phyloP scores from a whole-genome alignment of 2,329 filamentous ascomycete species.

The Clarireedia sp. region DNA sequence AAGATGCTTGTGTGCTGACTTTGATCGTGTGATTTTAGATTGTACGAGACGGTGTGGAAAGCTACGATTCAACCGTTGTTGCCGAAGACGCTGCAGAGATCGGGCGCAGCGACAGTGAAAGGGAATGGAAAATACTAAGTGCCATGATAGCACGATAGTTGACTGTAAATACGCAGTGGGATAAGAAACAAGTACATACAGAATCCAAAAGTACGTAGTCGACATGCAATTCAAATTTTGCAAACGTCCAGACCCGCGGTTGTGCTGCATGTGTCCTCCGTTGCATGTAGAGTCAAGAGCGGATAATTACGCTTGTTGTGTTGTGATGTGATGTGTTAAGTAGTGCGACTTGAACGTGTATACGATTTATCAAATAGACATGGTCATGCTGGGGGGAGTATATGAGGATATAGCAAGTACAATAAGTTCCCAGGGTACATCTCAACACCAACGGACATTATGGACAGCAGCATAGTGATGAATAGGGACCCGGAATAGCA shows the following conservation, averaged over 20 bases:
- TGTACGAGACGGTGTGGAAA: conserved; percentile 33
- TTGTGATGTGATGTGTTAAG: too few species aligned
- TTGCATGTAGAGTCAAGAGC: too few species aligned
- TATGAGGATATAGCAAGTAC: too few species aligned
- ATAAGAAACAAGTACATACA: not conserved
- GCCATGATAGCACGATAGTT: not conserved
- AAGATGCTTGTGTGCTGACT: not conserved
- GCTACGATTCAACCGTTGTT: conserved; percentile 37
- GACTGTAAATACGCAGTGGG: not conserved
- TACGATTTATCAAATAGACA: too few species aligned
- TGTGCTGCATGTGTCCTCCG: too few species aligned
- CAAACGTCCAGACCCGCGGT: too few species aligned
- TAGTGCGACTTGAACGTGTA: too few species aligned
- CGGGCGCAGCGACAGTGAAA: not conserved
- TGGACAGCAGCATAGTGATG: not conserved
- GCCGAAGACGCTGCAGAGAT: not conserved
- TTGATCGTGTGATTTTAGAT: not conserved
- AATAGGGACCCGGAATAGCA: not conserved
- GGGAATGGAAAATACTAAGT: not conserved
- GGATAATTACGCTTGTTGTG: too few species aligned
- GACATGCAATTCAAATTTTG: too few species aligned
- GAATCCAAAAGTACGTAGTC: too few species aligned
- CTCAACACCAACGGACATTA: not conserved
- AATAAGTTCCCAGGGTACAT: too few species aligned
- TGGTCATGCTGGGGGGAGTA: too few species aligned